These are phyloP conservation scores for Coprinopsis marcescibilis DNA, from an alignment of 768 basidiomycete genomes.

Conservation along the genomic window DNA sequence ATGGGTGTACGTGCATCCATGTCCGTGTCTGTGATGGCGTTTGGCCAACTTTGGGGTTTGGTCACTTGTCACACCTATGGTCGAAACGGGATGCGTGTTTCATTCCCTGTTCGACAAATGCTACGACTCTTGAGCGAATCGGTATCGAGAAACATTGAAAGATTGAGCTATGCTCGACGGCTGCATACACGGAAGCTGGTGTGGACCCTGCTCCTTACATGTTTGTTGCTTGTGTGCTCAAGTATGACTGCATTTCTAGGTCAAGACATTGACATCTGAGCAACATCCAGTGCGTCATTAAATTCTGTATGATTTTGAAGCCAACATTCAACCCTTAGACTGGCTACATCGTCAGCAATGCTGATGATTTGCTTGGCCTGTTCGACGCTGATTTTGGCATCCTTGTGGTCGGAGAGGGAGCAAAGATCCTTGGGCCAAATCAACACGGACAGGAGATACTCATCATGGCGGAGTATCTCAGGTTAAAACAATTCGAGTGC, in stretches of 20 bases:
- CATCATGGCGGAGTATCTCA: conserved; percentile 74
- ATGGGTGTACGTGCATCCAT: conserved; percentile 83
- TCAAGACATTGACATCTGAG: conserved; percentile 64
- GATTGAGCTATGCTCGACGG: conserved; percentile 70
- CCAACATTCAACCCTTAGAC: conserved; percentile 27
- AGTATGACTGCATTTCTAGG: conserved; percentile 32
- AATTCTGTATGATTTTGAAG: neutral
- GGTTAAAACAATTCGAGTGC: conserved; percentile 64
- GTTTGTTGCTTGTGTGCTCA: neutral
- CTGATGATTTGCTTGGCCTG: conserved; percentile 69
- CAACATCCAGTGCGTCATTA: conserved; percentile 44
- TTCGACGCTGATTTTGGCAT: conserved; percentile 79
- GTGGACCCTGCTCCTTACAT: no score
- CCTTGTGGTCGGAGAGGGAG: conserved; percentile 64
- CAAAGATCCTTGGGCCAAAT: conserved; percentile 64
- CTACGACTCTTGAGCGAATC: conserved; percentile 73
- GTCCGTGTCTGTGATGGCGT: conserved; percentile 82
- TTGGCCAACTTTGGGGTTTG: conserved; percentile 75
- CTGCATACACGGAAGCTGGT: conserved; percentile 75
- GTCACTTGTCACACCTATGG: conserved; percentile 79
- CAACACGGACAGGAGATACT: conserved; percentile 73
- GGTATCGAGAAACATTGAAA: conserved; percentile 74
- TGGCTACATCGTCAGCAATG: conserved; percentile 75
- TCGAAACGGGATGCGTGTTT: conserved; percentile 72
- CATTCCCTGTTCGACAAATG: conserved; percentile 81